Percentiles rank a stretch among this genome's conserved stretches.
Evolutionary conservation across 768 basidiomycete species (phyloP).

Genomic region (Kwoniella botswanensis): DNA sequence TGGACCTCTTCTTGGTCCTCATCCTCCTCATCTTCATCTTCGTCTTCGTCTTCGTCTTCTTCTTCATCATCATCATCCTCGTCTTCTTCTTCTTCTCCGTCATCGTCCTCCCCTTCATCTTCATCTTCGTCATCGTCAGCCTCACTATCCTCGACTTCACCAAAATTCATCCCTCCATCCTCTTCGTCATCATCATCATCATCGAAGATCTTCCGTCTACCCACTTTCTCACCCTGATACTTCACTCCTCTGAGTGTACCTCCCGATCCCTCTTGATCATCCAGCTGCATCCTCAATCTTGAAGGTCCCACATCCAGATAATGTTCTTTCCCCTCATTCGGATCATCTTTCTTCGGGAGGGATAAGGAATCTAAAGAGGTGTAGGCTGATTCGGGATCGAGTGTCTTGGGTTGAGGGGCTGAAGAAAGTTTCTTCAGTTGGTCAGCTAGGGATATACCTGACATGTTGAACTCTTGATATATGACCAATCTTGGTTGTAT

Average conservation of each 20-base stretch:
- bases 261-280: conserved; percentile 58
- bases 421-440: conserved; percentile 82
- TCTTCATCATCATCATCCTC: conserved; percentile 39
- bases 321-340: conserved; percentile 68
- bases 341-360: conserved; percentile 56
- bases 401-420: conserved; percentile 65
- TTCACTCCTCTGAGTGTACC: conserved; percentile 28
- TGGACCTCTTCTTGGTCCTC: conserved; percentile 44
- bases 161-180: conserved; percentile 75
- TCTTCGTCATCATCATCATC: conserved; percentile 37
- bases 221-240: conserved; percentile 24
- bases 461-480: background rate
- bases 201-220: conserved; percentile 25
- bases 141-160: conserved; percentile 64
- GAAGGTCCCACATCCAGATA: conserved; percentile 88
- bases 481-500: background rate
- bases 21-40: conserved; percentile 32
- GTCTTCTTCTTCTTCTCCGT: conserved; percentile 41
- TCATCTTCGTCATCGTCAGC: conserved; percentile 60
- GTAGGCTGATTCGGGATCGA: conserved; percentile 75
- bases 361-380: conserved; percentile 61
- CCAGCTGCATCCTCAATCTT: conserved; percentile 61
- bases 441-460: conserved; percentile 61
- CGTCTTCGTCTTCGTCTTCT: conserved; percentile 17
- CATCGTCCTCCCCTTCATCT: conserved; percentile 24